Conservation (phyloP, 2,329 filamentous ascomycete species). For the Sclerotinia sclerotiorum region DNA sequence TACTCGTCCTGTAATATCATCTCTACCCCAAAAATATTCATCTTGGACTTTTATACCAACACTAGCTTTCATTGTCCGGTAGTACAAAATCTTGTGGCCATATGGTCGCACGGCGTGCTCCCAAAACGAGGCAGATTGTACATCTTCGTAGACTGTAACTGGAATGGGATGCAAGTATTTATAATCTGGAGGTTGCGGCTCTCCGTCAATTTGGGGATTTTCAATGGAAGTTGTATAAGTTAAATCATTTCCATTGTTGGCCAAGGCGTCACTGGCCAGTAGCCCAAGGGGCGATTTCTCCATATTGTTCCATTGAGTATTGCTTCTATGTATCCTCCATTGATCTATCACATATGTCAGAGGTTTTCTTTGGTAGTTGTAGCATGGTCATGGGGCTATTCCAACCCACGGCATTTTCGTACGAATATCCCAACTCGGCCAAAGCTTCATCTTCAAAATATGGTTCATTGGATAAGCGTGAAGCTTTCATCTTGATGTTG, state of each 20-base stretch:
- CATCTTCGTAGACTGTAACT: conserved; percentile 28
- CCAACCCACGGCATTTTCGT: conserved; percentile 27
- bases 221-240: not conserved
- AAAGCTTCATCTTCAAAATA: conserved; percentile 29
- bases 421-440: conserved; percentile 27
- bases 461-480: not conserved
- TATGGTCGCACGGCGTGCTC: conserved; percentile 23
- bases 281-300: not conserved
- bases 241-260: not conserved
- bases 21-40: not conserved
- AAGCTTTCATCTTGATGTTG: not conserved
- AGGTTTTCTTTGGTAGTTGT: not conserved
- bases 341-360: not conserved
- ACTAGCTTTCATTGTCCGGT: conserved; percentile 16
- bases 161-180: conserved; percentile 26
- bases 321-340: not conserved
- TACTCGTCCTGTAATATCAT: not conserved
- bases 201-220: not conserved
- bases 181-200: conserved; percentile 6
- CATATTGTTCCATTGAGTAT: not conserved
- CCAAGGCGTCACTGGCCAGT: not conserved
- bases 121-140: conserved; percentile 31
- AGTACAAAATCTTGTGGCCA: conserved; percentile 26
- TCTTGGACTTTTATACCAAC: not conserved
- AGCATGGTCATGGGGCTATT: not conserved